Evolutionary conservation across 2,329 filamentous ascomycete species (phyloP).

Genomic region (Botrytis fragariae): DNA sequence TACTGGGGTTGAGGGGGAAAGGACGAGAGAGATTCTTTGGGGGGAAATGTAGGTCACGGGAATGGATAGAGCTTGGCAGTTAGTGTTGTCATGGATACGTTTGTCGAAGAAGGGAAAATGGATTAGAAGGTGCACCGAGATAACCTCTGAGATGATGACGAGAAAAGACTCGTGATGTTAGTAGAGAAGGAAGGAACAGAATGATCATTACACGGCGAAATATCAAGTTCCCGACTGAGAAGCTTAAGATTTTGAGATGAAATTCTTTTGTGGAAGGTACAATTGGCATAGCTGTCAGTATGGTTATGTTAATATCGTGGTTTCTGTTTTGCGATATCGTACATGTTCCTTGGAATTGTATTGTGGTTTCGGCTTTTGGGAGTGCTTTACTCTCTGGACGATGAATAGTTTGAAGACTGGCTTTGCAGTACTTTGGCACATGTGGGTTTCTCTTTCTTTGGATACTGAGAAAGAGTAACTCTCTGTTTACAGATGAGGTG

Average conservation of each 20-base stretch:
- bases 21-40: not conserved
- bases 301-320: not conserved
- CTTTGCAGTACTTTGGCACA: not conserved
- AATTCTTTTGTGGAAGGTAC: not conserved
- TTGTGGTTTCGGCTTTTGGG: too few species aligned
- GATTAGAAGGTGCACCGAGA: not conserved
- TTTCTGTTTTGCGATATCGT: not conserved
- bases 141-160: not conserved
- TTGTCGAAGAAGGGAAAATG: rapidly evolving
- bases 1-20: not conserved
- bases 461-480: not conserved
- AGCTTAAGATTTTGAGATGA: not conserved
- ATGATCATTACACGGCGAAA: not conserved
- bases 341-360: not conserved
- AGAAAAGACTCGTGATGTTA: not conserved
- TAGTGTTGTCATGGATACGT: not conserved
- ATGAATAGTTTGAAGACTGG: not conserved
- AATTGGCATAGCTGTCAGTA: not conserved
- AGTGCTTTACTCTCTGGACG: not conserved
- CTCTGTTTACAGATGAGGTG: too few species aligned
- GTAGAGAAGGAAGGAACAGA: too few species aligned
- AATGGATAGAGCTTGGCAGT: not conserved
- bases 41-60: not conserved
- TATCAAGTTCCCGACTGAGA: too few species aligned
- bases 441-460: not conserved